Evolutionary conservation across 768 basidiomycete genomes (phyloP), one percentile per base, ranked within the genome.

Genomic region (Clavaria fumosa): DNA sequence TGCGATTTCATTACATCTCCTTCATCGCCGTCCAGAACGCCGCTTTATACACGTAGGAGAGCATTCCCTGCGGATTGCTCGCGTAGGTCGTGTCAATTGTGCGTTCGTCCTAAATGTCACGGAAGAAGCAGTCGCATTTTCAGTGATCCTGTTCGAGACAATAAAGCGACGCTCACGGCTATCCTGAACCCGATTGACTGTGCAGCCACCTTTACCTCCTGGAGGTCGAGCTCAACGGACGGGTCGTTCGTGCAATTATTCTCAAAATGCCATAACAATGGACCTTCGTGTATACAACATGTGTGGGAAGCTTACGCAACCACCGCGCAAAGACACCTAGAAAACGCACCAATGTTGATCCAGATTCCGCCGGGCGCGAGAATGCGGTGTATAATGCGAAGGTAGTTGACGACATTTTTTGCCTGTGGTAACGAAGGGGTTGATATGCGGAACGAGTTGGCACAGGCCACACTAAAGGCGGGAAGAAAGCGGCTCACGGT

Each of bases 191-290:
- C 90, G 7, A 95, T 70, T 33, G 61, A 59, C 17, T 64, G 63
- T 2, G 75, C 78, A 4, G 96, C 66, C 0, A 56, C 55, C 51
- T 89, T 93, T 24, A 95, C 69, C 50, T 96, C 90, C 41, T 85
- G 82, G n/a, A 96, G 58, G 48, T 78, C 79, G 12, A 96, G 65
- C 56, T 96, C 91, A 23, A 97, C 67, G 1, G 84, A 88, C 0
- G 75, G 67, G 45, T 93, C 86, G 44, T 75, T 73, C 28, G 74
- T 72, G 38, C 54, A 66, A 50, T 85, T 89, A 56, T 93, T 91
- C 51, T 96, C 91, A 56, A 78, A 96, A 53, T 97, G 93, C 91
- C 93, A 97, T n/a, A 96, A 59, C 1, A 93, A 59, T 0, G 93
- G 93, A 2, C 91, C 90, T 79, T 26, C 1, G 40, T n/a, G n/a